Evolutionary conservation across 495 filamentous ascomycete species (phyloP).

Genomic region (Mytilinidion resinicola): DNA sequence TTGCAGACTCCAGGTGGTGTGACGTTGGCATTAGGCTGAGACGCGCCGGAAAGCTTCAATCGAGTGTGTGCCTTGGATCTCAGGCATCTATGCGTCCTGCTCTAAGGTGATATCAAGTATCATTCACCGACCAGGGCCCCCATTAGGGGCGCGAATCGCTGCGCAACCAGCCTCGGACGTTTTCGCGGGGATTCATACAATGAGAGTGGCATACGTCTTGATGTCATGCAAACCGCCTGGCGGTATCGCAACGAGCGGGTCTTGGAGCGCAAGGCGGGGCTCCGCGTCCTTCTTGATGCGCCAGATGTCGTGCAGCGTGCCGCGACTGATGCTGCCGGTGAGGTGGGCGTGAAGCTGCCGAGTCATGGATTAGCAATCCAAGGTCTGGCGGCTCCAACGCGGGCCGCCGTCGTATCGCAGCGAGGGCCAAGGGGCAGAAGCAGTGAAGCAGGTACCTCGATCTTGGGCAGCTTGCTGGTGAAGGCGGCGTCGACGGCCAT

Average conservation of each 20-base stretch:
- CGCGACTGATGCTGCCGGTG: slow-evolving; percentile 69
- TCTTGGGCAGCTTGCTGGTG: slow-evolving; percentile 31
- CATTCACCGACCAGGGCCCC: too few species aligned
- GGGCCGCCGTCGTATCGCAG: too few species aligned
- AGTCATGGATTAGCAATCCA: slow-evolving; percentile 9
- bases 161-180: too few species aligned
- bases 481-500: slow-evolving; percentile 17
- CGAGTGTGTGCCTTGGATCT: too few species aligned
- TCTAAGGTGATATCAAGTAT: too few species aligned
- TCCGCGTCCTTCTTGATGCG: slow-evolving; percentile 46
- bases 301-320: slow-evolving; percentile 75
- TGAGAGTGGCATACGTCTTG: slow-evolving; percentile 48
- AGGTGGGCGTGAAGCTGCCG: slow-evolving; percentile 75
- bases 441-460: slow-evolving; percentile 24
- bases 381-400: too few species aligned
- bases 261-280: slow-evolving; percentile 49
- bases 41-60: too few species aligned
- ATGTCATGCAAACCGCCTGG: slow-evolving; percentile 62
- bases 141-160: too few species aligned
- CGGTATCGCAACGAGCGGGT: slow-evolving; percentile 65
- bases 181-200: too few species aligned
- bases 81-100: too few species aligned
- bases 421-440: neutral
- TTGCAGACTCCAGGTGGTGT: too few species aligned
- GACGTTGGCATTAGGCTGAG: too few species aligned